Percentiles rank a stretch among this genome's conserved stretches.
Conservation (phyloP, 2,329 filamentous ascomycete genomes). For the Cyclaneusma minus region DNA sequence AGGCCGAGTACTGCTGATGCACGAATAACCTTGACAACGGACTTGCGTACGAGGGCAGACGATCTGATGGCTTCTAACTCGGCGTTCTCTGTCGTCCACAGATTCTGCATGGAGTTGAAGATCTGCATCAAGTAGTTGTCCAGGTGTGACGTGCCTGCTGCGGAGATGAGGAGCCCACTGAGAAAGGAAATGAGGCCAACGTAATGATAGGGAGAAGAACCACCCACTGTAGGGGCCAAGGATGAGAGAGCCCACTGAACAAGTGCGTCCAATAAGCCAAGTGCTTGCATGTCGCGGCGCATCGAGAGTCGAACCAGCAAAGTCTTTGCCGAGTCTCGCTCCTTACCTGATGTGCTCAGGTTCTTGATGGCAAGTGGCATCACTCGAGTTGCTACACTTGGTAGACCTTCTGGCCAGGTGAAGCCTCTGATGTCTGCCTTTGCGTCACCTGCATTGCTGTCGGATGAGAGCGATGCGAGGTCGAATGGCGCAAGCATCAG, state of each 20-base stretch:
- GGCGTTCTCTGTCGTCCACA: slow-evolving; percentile 35
- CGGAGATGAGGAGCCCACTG: slow-evolving; percentile 52
- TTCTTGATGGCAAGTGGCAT: slow-evolving; percentile 57
- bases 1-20: slow-evolving; percentile 50
- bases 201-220: slow-evolving; percentile 51
- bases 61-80: slow-evolving; percentile 40
- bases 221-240: slow-evolving; percentile 30
- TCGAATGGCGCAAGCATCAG: slow-evolving; percentile 80
- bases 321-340: slow-evolving; percentile 73
- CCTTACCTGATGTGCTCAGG: slow-evolving; percentile 64
- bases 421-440: slow-evolving; percentile 30
- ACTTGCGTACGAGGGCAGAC: slow-evolving; percentile 69
- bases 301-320: slow-evolving; percentile 71
- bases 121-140: slow-evolving; percentile 47
- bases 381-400: slow-evolving; percentile 54
- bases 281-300: slow-evolving; percentile 72
- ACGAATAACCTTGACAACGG: slow-evolving; percentile 71
- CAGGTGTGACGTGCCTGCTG: slow-evolving; percentile 62
- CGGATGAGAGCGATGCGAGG: slow-evolving; percentile 65
- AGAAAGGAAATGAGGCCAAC: slow-evolving; percentile 71
- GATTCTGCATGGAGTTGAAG: slow-evolving; percentile 46
- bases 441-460: slow-evolving; percentile 30
- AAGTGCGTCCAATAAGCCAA: slow-evolving; percentile 53
- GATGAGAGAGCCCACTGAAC: slow-evolving; percentile 54
- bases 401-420: slow-evolving; percentile 41